Evolutionary conservation across 768 basidiomycete species (phyloP).

Genomic region (Leucocoprinus leucothites): DNA sequence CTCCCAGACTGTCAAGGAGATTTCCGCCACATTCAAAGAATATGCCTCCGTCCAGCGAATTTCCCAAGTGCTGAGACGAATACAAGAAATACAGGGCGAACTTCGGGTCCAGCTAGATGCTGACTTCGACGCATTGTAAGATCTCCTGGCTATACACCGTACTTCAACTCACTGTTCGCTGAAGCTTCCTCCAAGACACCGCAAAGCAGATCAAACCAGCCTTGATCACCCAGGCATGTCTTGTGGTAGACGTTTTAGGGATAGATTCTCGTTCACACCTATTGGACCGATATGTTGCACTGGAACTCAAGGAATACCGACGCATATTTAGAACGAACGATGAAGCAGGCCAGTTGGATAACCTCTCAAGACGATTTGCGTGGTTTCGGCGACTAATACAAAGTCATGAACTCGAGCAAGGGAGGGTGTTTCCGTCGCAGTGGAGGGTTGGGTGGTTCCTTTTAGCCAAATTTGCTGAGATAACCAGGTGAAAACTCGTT

Average conservation of each 20-base stretch:
- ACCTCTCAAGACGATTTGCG: slow-evolving; percentile 86
- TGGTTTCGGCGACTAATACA: slow-evolving; percentile 90
- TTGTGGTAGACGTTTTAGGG: slow-evolving; percentile 88
- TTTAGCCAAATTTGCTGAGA: slow-evolving; percentile 83
- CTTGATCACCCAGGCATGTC: slow-evolving; percentile 77
- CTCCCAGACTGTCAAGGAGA: slow-evolving; percentile 80
- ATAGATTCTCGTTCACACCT: slow-evolving; percentile 77
- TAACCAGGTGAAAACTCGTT: slow-evolving; percentile 64
- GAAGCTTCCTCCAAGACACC: slow-evolving; percentile 78
- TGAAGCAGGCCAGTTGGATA: slow-evolving; percentile 96
- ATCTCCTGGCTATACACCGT: neutral
- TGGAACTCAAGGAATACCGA: slow-evolving; percentile 93
- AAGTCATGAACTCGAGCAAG: slow-evolving; percentile 85
- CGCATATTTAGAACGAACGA: slow-evolving; percentile 92
- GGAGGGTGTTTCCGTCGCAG: slow-evolving; percentile 74
- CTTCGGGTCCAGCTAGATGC: slow-evolving; percentile 77
- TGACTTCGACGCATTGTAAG: slow-evolving; percentile 92
- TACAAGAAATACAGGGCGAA: slow-evolving; percentile 80
- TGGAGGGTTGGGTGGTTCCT: slow-evolving; percentile 88
- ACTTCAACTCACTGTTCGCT: neutral
- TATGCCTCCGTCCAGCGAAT: slow-evolving; percentile 77
- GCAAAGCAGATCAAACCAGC: slow-evolving; percentile 61
- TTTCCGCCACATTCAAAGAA: slow-evolving; percentile 75
- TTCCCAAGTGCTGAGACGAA: slow-evolving; percentile 70
- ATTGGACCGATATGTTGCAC: slow-evolving; percentile 83